Evolutionary conservation across 345 rosid species (phyloP), one percentile per base, ranked within the genome.

Genomic region (Dimocarpus longan): DNA sequence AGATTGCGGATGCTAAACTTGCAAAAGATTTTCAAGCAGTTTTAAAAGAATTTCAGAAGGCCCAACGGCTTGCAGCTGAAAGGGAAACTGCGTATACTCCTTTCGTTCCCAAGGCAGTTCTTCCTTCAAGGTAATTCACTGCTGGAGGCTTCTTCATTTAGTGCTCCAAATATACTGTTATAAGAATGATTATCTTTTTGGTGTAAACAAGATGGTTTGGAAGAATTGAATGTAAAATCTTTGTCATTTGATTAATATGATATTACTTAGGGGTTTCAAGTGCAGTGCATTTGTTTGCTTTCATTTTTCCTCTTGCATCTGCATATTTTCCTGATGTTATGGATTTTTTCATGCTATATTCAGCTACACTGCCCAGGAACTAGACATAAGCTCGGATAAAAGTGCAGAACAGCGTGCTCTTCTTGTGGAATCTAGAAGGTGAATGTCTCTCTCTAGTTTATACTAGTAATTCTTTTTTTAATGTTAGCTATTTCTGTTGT

Each of bases 21-120:
- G 99, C 98, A 18, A 97, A 94, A 79, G 99, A 96, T 84, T 94
- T 96, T 84, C 95, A 96, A 87, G 87, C 92, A 28, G 98, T 96
- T 80, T 80, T 96, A 86, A 93, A 87, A 83, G 99, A 96, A 88
- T 96, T 94, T 86, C 99, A 93, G 87, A 96, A 96, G 87, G 98
- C 98, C 70, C 98, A 96, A 69, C 90, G 95, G 87, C 92, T 96
- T n/a, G 93, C 99, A 24, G 97, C 98, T 59, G 98, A 93, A 87
- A 90, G 98, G 79, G 99, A 97, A 92, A 97, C 93, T 1, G 91
- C 97, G 1, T 95, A 92, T 73, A 79, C 97, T 77, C 93, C 98
- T 22, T 91, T 89, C 60, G 89, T 86, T 88, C 91, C 95, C 73
- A 93, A 92, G 85, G 83, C 83, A 50, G 82, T 24, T 75, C 84